Evolutionary conservation across 768 basidiomycete species (phyloP).

Genomic region (Clathrus columnatus): DNA sequence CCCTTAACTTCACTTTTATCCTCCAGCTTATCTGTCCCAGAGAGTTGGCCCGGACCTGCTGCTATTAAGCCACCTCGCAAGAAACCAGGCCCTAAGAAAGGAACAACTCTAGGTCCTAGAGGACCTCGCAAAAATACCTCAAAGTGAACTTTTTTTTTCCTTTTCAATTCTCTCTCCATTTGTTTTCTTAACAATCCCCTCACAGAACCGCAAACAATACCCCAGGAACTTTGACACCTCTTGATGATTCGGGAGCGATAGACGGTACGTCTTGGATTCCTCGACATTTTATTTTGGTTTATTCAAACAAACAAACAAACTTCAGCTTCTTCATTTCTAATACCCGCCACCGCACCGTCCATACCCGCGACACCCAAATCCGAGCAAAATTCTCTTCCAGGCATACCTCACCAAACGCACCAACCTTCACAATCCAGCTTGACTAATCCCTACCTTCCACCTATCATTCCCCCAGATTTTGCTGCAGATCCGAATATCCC

Average conservation of each 20-base stretch:
- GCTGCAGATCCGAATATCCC: constrained; percentile 38
- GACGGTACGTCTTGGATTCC: neutral
- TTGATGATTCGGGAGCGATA: neutral
- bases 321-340: constrained; percentile 3
- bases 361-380: constrained; percentile 3
- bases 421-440: neutral
- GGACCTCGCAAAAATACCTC: constrained; percentile 6
- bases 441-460: constrained; percentile 9
- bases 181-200: neutral
- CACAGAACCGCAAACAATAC: constrained; percentile 5
- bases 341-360: constrained; percentile 7
- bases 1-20: too few species aligned
- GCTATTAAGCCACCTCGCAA: constrained; percentile 34
- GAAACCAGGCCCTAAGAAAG: constrained; percentile 43
- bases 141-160: neutral
- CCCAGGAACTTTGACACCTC: neutral
- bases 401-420: neutral
- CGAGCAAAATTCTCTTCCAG: constrained; percentile 5
- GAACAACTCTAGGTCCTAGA: constrained; percentile 20
- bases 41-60: constrained; percentile 32
- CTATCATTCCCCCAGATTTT: constrained; percentile 40
- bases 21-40: constrained; percentile 33
- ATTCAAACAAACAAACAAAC: neutral
- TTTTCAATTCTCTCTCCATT: neutral
- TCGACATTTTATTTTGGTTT: neutral